Base-by-base conservation (phyloP, 345 rosid genomes). In the Citrus inodora region DNA sequence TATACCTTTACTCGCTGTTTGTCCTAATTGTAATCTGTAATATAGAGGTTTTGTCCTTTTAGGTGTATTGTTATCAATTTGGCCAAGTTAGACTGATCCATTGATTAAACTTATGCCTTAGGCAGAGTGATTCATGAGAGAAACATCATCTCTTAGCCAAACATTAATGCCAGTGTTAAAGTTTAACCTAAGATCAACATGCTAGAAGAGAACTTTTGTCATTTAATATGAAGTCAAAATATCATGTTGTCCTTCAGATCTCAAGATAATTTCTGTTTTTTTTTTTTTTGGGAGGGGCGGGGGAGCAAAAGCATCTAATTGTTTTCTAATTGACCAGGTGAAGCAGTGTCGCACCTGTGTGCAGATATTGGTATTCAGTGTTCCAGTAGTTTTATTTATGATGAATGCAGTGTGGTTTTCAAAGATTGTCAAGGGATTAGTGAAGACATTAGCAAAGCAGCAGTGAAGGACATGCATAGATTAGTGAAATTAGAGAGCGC, bases 391-490 rank as follows among this genome's bases (percentile, higher is more conserved):
- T 51, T 76, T 93, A 24, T 88, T 85, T 21, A 66, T 85, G 59
- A 88, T 95, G 98, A 95, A 92, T 90, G 71, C 93, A 87, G 83
- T 87, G 83, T 95, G 98, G 98, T 93, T 95, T 81, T 83, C 84
- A 67, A 95, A 95, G 85, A 95, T 95, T 64, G 67, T 89, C 55
- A 90, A 83, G 87, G 98, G 98, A 51, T 60, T 95, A 80, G 81
- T 80, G 88, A 93, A 90, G 87, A 90, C 94, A 65, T 80, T 95
- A 79, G 82, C 90, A 51, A 90, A 95, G 89, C 86, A 86, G 76
- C 87, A 81, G 78, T 87, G 89, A 86, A 30, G 35, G 22, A 65
- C 28, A 30, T 46, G 51, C 24, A 1, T 25, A 27, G 77, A 48
- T 64, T 6, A 8, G 59, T 66, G 48, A 46, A 61, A 59, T 38